phyloP scores from a whole-genome alignment of 2,329 filamentous ascomycete genomes.

The Neurospora sp. region DNA sequence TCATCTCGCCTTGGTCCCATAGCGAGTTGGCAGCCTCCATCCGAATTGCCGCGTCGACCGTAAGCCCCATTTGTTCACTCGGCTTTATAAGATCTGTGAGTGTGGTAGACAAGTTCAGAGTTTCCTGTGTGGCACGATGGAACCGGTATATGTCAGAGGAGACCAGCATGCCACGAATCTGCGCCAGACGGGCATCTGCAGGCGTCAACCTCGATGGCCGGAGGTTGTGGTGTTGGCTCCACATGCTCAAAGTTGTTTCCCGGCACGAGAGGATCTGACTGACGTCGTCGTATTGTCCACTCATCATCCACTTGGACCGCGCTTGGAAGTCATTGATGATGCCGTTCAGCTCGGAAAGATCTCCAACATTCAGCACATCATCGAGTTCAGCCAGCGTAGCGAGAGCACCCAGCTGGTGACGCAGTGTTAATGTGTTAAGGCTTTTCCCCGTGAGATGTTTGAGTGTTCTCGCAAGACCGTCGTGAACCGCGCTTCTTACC shows the following conservation, averaged over 20 bases:
- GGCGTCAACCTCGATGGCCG: constrained; percentile 47
- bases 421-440: constrained; percentile 40
- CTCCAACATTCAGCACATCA: constrained; percentile 57
- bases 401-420: constrained; percentile 49
- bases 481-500: constrained; percentile 49
- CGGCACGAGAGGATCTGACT: constrained; percentile 73
- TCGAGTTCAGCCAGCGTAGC: constrained; percentile 74
- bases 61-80: constrained; percentile 61
- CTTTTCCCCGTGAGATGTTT: constrained; percentile 39
- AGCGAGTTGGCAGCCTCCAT: constrained; percentile 81
- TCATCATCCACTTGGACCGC: constrained; percentile 71
- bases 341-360: constrained; percentile 48
- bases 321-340: constrained; percentile 53
- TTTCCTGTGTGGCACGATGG: constrained; percentile 77
- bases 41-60: constrained; percentile 65
- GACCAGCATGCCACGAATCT: constrained; percentile 67
- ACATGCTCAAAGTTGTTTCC: constrained; percentile 69
- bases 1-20: constrained; percentile 89
- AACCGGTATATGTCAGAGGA: constrained; percentile 67
- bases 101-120: constrained; percentile 72
- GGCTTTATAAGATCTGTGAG: constrained; percentile 66
- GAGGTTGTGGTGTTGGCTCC: constrained; percentile 61
- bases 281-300: constrained; percentile 67
- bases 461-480: constrained; percentile 53
- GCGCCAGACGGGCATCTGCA: constrained; percentile 55